Percentiles rank a stretch among this genome's conserved stretches.
phyloP scores from a whole-genome alignment of 345 rosid species.

The Hibiscus tridactylites region DNA sequence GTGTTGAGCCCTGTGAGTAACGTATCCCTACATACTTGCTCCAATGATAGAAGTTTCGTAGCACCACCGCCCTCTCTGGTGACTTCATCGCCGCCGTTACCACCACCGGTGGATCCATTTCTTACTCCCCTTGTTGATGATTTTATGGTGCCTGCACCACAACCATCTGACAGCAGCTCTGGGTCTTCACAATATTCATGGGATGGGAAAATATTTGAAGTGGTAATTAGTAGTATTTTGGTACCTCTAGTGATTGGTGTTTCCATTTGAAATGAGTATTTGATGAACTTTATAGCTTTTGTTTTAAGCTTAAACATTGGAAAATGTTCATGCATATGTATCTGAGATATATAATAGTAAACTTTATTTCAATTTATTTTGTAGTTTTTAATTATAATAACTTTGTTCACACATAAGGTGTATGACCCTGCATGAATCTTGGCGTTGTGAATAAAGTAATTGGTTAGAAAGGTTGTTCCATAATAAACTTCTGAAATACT shows the following conservation, averaged over 20 bases:
- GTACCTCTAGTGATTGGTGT: background rate
- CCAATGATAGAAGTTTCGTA: constrained; percentile 4
- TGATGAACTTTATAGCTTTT: background rate
- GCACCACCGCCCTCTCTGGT: background rate
- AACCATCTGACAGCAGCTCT: constrained; percentile 11
- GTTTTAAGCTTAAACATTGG: background rate
- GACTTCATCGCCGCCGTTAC: background rate
- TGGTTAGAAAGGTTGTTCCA: too few relatives aligned
- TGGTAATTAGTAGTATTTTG: background rate
- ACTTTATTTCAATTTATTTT: background rate
- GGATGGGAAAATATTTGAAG: background rate
- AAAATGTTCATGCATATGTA: background rate
- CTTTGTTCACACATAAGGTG: too few relatives aligned
- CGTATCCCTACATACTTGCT: constrained; percentile 22
- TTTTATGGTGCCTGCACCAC: constrained; percentile 8
- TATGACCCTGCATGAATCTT: too few relatives aligned
- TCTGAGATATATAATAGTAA: background rate
- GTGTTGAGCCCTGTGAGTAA: constrained; percentile 27
- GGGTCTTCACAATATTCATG: constrained; percentile 1
- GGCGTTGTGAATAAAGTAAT: too few relatives aligned
- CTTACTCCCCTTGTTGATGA: background rate
- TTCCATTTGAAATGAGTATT: background rate
- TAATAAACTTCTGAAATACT: too few relatives aligned
- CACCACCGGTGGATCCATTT: constrained; percentile 1
- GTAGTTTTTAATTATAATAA: background rate